These are phyloP conservation scores for Fusarium keratoplasticum DNA, from an alignment of 2,329 filamentous ascomycete species.

Conservation along the genomic window DNA sequence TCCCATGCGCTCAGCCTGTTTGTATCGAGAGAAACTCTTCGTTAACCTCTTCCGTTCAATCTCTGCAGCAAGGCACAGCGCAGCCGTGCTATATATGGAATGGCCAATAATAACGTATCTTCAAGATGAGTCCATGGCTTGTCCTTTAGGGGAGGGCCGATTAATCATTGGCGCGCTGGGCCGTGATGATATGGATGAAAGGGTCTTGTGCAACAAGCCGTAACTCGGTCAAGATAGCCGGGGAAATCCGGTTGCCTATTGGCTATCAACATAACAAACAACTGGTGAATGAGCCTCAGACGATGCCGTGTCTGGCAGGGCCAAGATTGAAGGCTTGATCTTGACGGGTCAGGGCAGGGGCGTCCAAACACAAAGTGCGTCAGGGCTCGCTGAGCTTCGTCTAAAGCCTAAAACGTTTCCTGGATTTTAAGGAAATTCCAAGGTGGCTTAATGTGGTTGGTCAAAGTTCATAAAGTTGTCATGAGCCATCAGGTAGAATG, in stretches of 20 bases:
- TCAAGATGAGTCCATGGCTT: background rate
- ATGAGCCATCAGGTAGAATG: background rate
- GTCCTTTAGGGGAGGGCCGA: background rate
- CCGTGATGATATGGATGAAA: background rate
- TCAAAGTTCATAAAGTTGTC: background rate
- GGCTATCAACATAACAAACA: background rate
- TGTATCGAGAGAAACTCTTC: background rate
- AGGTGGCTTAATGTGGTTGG: background rate
- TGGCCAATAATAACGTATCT: background rate
- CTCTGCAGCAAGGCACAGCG: background rate
- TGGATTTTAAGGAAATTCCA: too few relatives aligned
- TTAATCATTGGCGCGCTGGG: background rate
- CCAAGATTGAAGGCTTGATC: background rate
- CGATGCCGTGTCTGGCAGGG: background rate
- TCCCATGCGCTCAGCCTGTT: background rate
- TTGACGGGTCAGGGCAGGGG: background rate
- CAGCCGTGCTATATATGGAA: background rate
- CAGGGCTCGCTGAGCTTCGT: too few relatives aligned
- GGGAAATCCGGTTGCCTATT: background rate
- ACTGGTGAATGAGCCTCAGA: background rate
- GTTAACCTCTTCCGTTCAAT: background rate
- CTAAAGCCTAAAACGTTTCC: too few relatives aligned
- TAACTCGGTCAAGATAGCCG: background rate
- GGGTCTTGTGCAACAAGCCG: background rate
- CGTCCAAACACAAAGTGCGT: too few relatives aligned